Percentiles rank a stretch among this genome's conserved stretches.
phyloP scores from a whole-genome alignment of 2,329 filamentous ascomycete genomes.

The Aspergillus awamori region DNA sequence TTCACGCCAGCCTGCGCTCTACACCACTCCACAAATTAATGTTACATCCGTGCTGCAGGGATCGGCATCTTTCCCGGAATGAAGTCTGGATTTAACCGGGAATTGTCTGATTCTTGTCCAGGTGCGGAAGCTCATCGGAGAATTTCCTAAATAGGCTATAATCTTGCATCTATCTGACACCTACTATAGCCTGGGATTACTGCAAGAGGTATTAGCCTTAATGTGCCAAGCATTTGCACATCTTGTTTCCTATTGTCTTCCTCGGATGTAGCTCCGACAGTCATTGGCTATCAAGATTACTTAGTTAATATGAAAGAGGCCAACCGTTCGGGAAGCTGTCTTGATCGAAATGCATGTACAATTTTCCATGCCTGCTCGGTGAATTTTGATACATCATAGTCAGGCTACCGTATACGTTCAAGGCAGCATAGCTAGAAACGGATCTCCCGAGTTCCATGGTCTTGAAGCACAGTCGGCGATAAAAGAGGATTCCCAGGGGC shows the following conservation, averaged over 20 bases:
- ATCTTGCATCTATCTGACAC: no score
- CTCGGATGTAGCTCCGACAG: no score
- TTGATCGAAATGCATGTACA: no score
- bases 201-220: no score
- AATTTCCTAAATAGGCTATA: not conserved
- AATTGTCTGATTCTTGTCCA: not conserved
- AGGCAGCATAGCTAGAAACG: not conserved
- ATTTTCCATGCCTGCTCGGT: no score
- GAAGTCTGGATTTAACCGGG: not conserved
- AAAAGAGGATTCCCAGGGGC: slow-evolving; percentile 37
- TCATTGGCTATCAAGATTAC: no score
- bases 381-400: no score
- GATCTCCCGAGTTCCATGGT: not conserved
- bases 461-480: not conserved
- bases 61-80: not conserved
- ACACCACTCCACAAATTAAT: not conserved
- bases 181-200: no score
- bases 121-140: not conserved
- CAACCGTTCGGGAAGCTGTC: no score
- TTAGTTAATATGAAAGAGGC: no score
- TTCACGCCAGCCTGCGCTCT: not conserved
- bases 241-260: no score
- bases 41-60: not conserved
- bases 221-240: no score
- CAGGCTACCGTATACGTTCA: not conserved